Base-by-base conservation (phyloP, 164 flowering plant species). In the Buxus sempervirens region DNA sequence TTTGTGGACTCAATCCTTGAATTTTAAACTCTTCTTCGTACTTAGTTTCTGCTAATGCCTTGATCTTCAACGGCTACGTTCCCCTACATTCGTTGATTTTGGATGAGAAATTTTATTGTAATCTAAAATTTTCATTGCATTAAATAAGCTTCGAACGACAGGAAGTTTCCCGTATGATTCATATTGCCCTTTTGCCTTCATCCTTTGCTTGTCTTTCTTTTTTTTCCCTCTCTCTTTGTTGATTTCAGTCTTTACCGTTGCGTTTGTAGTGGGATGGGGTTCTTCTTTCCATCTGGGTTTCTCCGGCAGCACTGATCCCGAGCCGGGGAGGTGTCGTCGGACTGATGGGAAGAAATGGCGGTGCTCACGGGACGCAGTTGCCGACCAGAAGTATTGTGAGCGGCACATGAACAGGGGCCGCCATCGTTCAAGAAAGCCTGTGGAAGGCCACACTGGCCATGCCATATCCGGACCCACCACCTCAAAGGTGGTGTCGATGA, bases 371-470 rank as follows among this genome's bases (percentile, higher is more conserved):
- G 98, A 92, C 58, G 96, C 96, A 2, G 97, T 92, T 73, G 82
- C 91, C 25, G 98, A 90, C 67, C 96, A 90, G 76, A 95, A 90
- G 67, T 95, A 92, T 70, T 95, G 98, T 60, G 98, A 95, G 77
- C 84, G 97, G 76, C 98, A 95, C 81, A 85, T 92, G 76, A 91
- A 92, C 82, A 81, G 97, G 54, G 96, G 96, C 79, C 96, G 97
- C 78, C 96, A 94, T 76, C 96, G 97, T 94, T 94, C 98, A 91
- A 94, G 98, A 95, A 95, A 92, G 98, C 97, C 91, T 92, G 97
- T 95, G 97, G 98, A 92, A 95, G 90, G 91, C 85, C 97, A 84
- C 64, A 75, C 82, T 69, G 93, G 90, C 93, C 88, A 86, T 72
- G 78, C 89, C 75, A 77, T 75, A 74, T 67, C 89, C 64, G 88